Conservation (phyloP, 2,329 filamentous ascomycete species). For the Stachybotrys chartarum region DNA sequence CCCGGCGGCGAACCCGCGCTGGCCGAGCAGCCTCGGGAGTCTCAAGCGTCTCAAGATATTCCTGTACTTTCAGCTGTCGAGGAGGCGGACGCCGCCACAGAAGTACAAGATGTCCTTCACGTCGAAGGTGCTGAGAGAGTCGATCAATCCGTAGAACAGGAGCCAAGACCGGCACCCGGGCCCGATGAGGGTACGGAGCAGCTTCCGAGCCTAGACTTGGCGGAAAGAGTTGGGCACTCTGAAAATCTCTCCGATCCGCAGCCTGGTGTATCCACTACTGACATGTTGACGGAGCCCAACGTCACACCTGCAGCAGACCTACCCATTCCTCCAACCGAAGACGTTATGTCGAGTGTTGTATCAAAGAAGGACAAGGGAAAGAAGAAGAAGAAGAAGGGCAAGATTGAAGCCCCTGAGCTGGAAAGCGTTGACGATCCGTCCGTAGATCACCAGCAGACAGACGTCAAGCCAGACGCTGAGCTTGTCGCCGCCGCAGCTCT, state of each 20-base stretch:
- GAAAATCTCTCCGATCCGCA: neutral
- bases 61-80: neutral
- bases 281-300: too few species aligned
- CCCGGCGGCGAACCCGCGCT: neutral
- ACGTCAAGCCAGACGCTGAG: neutral
- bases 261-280: too few species aligned
- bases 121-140: neutral
- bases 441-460: neutral
- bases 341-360: neutral
- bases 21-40: neutral
- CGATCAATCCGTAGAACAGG: neutral
- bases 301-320: neutral
- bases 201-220: too few species aligned
- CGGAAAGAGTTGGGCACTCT: too few species aligned
- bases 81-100: neutral
- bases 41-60: neutral
- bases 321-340: neutral
- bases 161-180: neutral
- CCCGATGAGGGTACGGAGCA: neutral
- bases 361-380: slow-evolving; percentile 7
- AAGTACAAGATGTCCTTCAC: neutral
- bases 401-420: slow-evolving; percentile 2
- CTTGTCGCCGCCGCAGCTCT: neutral
- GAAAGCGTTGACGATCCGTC: neutral
- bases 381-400: slow-evolving; percentile 8